Conservation (phyloP, 2,329 filamentous ascomycete genomes). For the Penicillium sp. region DNA sequence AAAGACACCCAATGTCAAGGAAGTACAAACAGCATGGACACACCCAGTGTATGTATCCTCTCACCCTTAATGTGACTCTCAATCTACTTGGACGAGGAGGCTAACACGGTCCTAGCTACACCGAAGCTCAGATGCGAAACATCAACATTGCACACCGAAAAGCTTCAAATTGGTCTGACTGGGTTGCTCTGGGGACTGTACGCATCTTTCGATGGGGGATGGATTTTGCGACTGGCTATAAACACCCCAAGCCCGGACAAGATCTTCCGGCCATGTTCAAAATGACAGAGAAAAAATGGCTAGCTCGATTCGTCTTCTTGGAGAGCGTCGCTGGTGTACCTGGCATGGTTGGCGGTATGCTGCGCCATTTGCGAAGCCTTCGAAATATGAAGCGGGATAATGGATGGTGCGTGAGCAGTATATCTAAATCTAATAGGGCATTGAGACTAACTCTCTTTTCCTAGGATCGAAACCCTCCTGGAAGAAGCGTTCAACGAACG, state of each 20-base stretch:
- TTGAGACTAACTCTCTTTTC: neutral
- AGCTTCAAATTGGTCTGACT: conserved; percentile 73
- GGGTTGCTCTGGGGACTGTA: conserved; percentile 75
- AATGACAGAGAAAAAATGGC: conserved; percentile 85
- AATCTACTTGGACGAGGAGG: conserved; percentile 28
- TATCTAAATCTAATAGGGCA: neutral
- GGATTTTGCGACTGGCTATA: conserved; percentile 79
- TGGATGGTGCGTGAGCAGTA: conserved; percentile 63
- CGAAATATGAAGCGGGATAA: conserved; percentile 88
- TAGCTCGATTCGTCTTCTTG: conserved; percentile 87
- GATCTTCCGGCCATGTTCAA: conserved; percentile 56
- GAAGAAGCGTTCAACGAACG: conserved; percentile 91
- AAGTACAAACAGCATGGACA: conserved; percentile 17
- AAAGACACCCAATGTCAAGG: conserved; percentile 21
- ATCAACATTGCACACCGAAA: conserved; percentile 77
- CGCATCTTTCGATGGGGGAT: conserved; percentile 76
- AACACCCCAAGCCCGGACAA: conserved; percentile 63
- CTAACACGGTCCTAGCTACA: conserved; percentile 56
- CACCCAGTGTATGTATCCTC: conserved; percentile 5
- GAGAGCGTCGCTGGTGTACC: conserved; percentile 94
- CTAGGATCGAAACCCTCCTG: conserved; percentile 83
- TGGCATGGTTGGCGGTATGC: conserved; percentile 95
- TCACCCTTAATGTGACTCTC: conserved; percentile 18
- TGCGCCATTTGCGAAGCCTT: conserved; percentile 83
- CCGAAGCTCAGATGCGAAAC: conserved; percentile 73